Conservation (phyloP, 2,329 filamentous ascomycete species). For the Trichophyton mentagrophytes region DNA sequence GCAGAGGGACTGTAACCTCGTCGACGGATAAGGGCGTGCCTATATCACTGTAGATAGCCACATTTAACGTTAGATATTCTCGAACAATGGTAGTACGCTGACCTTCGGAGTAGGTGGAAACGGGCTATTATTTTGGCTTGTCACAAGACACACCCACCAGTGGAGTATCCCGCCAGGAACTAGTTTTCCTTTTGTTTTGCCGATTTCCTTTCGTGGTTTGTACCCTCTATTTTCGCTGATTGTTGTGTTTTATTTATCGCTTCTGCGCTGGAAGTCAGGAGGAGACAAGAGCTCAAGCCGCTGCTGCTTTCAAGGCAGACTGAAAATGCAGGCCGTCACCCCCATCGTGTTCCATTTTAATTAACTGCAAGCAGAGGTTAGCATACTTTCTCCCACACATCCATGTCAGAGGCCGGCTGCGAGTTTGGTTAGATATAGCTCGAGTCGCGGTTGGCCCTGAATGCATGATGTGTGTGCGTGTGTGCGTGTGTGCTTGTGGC, state of each 20-base stretch:
- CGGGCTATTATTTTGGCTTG: neutral
- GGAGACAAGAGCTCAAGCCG: neutral
- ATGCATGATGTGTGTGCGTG: neutral
- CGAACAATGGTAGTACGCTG: neutral
- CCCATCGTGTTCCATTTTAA: neutral
- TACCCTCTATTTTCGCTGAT: too few species aligned
- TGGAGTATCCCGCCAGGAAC: neutral
- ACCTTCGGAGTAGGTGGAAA: neutral
- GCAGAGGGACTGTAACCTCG: neutral
- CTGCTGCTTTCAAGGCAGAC: neutral
- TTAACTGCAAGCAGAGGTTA: constrained; percentile 2
- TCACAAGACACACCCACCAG: neutral
- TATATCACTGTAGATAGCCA: too few species aligned
- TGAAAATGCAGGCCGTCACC: neutral
- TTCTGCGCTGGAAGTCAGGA: neutral
- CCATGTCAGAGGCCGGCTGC: neutral
- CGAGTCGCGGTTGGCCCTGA: neutral
- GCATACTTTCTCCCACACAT: constrained; percentile 3
- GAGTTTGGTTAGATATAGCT: neutral
- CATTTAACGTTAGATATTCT: neutral
- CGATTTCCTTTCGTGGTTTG: neutral
- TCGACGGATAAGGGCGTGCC: neutral
- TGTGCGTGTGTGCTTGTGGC: neutral
- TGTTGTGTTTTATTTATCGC: neutral
- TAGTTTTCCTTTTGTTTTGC: neutral